phyloP scores from a whole-genome alignment of 495 filamentous ascomycete species.

The Neurospora cerealis region DNA sequence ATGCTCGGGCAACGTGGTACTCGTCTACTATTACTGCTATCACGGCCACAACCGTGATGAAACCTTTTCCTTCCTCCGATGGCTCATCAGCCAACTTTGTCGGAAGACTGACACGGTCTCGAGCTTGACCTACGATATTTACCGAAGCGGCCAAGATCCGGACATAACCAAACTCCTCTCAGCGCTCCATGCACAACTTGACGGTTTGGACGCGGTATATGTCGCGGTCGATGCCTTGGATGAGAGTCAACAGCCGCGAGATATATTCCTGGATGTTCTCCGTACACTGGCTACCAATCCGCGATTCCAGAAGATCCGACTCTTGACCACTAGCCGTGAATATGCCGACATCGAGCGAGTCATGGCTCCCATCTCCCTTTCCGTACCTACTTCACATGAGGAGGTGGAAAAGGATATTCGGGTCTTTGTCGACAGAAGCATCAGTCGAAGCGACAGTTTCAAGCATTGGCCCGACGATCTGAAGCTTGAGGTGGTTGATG shows the following conservation, averaged over 20 bases:
- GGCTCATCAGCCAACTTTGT: conserved; percentile 22
- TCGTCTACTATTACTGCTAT: conserved; percentile 33
- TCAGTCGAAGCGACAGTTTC: conserved; percentile 13
- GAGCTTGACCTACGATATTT: not conserved
- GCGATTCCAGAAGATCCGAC: conserved; percentile 24
- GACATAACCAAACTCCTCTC: conserved; percentile 1
- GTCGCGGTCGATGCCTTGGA: conserved; percentile 27
- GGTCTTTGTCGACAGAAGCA: conserved; percentile 15
- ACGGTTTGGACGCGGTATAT: conserved; percentile 10
- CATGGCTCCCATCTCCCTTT: conserved; percentile 6
- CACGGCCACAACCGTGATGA: conserved; percentile 26
- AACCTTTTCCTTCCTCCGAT: conserved; percentile 17
- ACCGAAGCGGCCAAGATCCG: conserved; percentile 1
- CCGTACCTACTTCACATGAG: conserved; percentile 26
- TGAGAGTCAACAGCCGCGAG: conserved; percentile 14
- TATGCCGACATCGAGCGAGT: conserved; percentile 26
- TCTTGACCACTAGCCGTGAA: conserved; percentile 33
- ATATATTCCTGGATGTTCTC: conserved; percentile 12
- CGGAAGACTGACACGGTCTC: conserved; percentile 15
- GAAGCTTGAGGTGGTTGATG: conserved; percentile 16
- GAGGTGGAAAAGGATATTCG: conserved; percentile 26
- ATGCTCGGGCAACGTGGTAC: conserved; percentile 7
- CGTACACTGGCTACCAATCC: conserved; percentile 15
- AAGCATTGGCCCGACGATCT: conserved; percentile 12
- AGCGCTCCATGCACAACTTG: conserved; percentile 2